These are phyloP conservation scores for Neurospora sp. DNA, from an alignment of 495 filamentous ascomycete species.

Conservation along the genomic window DNA sequence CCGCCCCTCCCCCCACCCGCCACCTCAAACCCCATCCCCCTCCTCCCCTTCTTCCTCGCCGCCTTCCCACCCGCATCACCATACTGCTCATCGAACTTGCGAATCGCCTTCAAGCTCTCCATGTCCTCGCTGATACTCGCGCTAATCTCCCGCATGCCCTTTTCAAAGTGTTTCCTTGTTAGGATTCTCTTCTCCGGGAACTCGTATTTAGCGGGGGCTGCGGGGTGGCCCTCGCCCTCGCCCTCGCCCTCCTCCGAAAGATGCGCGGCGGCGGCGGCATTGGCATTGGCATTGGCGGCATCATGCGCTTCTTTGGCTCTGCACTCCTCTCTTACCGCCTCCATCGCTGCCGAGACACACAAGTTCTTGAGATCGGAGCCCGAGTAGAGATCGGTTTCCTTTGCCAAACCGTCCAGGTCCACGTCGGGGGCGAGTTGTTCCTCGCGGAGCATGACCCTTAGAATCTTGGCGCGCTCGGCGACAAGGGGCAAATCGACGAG, in stretches of 20 bases:
- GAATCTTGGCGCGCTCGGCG: constrained; percentile 66
- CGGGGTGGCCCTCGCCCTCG: background rate
- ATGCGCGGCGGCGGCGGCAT: background rate
- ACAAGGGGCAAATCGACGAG: constrained; percentile 79
- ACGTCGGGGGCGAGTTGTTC: constrained; percentile 63
- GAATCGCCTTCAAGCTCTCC: constrained; percentile 71
- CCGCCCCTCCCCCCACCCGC: constrained; percentile 13
- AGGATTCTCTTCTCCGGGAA: constrained; percentile 62
- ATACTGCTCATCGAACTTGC: constrained; percentile 94
- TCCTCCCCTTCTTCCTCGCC: constrained; percentile 44
- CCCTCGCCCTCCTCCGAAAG: no score
- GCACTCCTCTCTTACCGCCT: constrained; percentile 69
- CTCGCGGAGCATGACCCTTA: constrained; percentile 73
- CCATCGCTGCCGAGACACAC: constrained; percentile 80
- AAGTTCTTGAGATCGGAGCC: constrained; percentile 96
- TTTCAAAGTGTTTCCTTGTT: constrained; percentile 62
- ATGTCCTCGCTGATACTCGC: constrained; percentile 95
- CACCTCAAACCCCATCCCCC: constrained; percentile 55
- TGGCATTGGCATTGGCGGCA: constrained; percentile 7
- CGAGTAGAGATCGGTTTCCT: constrained; percentile 81
- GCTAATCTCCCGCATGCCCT: constrained; percentile 78
- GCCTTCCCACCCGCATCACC: constrained; percentile 68
- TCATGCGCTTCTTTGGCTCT: constrained; percentile 43
- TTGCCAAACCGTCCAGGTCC: constrained; percentile 57
- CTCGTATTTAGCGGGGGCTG: constrained; percentile 31